Conservation (phyloP, 164 flowering plant species). For the Echeveria elegans region DNA sequence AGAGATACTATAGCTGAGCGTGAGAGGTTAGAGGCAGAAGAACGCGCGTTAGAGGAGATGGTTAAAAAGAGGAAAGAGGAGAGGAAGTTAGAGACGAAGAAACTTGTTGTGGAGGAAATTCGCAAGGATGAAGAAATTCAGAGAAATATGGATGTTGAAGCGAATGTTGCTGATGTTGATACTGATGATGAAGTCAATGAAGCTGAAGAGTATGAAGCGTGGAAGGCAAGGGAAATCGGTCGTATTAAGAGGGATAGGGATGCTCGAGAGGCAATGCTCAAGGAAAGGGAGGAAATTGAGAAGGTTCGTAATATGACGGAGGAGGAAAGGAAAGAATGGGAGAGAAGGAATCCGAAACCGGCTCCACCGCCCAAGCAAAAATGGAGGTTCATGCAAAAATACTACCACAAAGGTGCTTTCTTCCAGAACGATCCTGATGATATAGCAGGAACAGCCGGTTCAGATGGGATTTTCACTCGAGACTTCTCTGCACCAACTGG, state of each 20-base stretch:
- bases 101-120: constrained; percentile 66
- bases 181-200: constrained; percentile 89
- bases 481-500: constrained; percentile 93
- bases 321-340: constrained; percentile 91
- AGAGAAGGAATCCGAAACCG: constrained; percentile 78
- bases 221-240: constrained; percentile 84
- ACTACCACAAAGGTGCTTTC: constrained; percentile 94
- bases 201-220: constrained; percentile 88
- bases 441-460: constrained; percentile 37
- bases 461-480: constrained; percentile 43
- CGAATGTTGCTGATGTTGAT: constrained; percentile 65
- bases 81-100: constrained; percentile 65
- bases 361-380: constrained; percentile 51
- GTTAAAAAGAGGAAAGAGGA: constrained; percentile 50
- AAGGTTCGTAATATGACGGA: constrained; percentile 86
- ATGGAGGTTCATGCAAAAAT: constrained; percentile 96
- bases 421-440: constrained; percentile 61
- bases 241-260: constrained; percentile 92
- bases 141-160: constrained; percentile 57
- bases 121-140: constrained; percentile 60
- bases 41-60: constrained; percentile 56
- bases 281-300: constrained; percentile 88
- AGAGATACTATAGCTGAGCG: constrained; percentile 62
- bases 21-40: constrained; percentile 74
- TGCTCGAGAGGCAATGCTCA: constrained; percentile 60